Base-by-base conservation (phyloP, 768 basidiomycete genomes). In the Leucosporidium yakuticum region DNA sequence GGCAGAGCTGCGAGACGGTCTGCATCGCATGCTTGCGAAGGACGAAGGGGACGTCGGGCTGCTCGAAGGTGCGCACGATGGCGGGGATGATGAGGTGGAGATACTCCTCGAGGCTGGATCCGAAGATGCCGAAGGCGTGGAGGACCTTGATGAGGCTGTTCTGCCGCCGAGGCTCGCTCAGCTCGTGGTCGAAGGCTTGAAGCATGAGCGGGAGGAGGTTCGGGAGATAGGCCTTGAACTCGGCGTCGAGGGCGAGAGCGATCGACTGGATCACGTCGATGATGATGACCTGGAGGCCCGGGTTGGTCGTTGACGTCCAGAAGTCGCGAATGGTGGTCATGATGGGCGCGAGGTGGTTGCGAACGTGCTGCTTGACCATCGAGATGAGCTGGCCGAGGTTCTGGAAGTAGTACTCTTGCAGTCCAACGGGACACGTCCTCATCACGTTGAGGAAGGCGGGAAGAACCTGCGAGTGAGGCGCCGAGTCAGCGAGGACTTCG, bases 341-440 rank as follows among this genome's bases (percentile, higher is more conserved):
- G 36, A 98, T 83, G 17, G 91, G 88, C 2, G 86, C 84, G 69
- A 91, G 87, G 78, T 91, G 92, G 75, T 90, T 93, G 64, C 95
- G 88, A 68, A 98, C 87, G 77, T 98, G 96, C 77, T 95, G 92
- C 79, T 94, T 96, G 81, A 98, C 92, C 77, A 98, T 96, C 39
- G 89, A 87, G 63, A 97, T 88, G 61, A 99, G 85, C 70, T 96
- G 93, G 15, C 94, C 90, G 25, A 99, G 85, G 77, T 98, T 94
- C 76, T 97, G 91, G 63, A 99, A 80, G 79, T 95, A 91, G 78
- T 91, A 94, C 62, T 94, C 92, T 79, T 96, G 92, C 51, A 89
- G 80, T 21, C 90, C 87, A 0, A 88, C 84, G 15, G 91, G 88
- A 27, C 79, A 79, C 14, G 85, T 86, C 25, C 90, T 85, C 21